These are phyloP conservation scores for Penicillium simplicissimum DNA, from an alignment of 495 filamentous ascomycete species.

Conservation along the genomic window DNA sequence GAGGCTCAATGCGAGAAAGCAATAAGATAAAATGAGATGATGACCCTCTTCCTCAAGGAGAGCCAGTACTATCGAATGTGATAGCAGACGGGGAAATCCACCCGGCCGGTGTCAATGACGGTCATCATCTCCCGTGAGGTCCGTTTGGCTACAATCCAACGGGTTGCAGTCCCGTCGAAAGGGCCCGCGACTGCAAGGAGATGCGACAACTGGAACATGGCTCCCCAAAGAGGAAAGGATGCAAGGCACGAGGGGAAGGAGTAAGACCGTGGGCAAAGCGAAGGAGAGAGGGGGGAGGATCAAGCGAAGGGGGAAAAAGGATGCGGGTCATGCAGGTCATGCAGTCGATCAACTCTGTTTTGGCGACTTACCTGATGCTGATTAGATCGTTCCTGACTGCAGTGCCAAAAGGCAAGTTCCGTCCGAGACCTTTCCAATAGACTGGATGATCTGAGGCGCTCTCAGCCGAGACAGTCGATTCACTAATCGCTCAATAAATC, in stretches of 20 bases:
- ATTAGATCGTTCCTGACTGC: background rate
- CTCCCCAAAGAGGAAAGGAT: constrained; percentile 34
- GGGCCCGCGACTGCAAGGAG: constrained; percentile 41
- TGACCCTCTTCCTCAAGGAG: background rate
- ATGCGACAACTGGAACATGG: constrained; percentile 23
- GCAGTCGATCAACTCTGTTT: constrained; percentile 11
- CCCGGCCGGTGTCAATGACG: constrained; percentile 23
- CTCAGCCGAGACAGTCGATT: constrained; percentile 39
- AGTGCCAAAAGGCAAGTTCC: background rate
- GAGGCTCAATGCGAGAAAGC: background rate
- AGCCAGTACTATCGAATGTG: constrained; percentile 10
- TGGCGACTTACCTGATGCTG: constrained; percentile 6
- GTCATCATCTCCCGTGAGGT: constrained; percentile 35
- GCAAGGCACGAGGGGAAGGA: constrained; percentile 45
- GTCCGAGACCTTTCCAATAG: constrained; percentile 8
- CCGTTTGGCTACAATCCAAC: constrained; percentile 10
- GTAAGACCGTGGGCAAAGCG: constrained; percentile 36
- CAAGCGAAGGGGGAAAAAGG: background rate
- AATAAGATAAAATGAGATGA: constrained; percentile 5
- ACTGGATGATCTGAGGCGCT: constrained; percentile 19
- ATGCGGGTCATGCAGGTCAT: background rate
- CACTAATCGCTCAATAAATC: constrained; percentile 4
- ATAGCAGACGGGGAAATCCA: constrained; percentile 23
- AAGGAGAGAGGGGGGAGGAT: constrained; percentile 11
- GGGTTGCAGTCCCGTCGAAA: constrained; percentile 13